Evolutionary conservation across 306 rosid genomes (phyloP), one percentile per base, ranked within the genome.

Genomic region (Inga oerstediana): DNA sequence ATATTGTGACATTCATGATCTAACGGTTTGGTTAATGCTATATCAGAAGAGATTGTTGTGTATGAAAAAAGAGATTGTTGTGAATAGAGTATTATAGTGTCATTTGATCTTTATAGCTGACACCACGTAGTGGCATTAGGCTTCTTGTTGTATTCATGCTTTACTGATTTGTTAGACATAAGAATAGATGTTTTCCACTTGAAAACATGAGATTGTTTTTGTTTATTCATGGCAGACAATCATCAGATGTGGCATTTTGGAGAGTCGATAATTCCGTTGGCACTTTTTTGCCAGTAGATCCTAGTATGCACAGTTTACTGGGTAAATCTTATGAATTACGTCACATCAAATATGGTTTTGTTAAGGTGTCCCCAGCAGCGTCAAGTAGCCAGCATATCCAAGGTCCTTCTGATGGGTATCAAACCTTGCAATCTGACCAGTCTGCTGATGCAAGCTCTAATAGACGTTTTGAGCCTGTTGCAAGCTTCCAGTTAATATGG

Each of bases 211-310:
- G 73, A 56, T 46, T 79, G 70, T 46, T 51, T 64, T 62, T 81
- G 58, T 82, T 37, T 78, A 74, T 79, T 54, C 79, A 80, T 72
- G 87, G 92, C 93, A 93, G 99, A 84, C 81, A 75, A 54, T 77
- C 78, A 66, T 83, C 90, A 70, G 73, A 86, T 81, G 82, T 90
- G 80, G 88, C 97, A 76, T 91, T 96, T 85, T 96, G 98, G 97
- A 94, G 99, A 9, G 97, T 92, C 81, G 94, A 93, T 84, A 96
- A 92, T 85, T 91, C 97, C 79, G 84, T 93, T 83, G 97, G 99
- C 61, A 91, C 97, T 86, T 96, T 96, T 87, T 88, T 96, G 92
- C 97, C 98, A 16, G 98, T 88, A 73, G 97, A 88, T 85, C 91
- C 92, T 49, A 70, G 80, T 69, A 81, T 84, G 30, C 92, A 44